Evolutionary conservation across 164 flowering plant species (phyloP).

Genomic region (Berberis vulgaris): DNA sequence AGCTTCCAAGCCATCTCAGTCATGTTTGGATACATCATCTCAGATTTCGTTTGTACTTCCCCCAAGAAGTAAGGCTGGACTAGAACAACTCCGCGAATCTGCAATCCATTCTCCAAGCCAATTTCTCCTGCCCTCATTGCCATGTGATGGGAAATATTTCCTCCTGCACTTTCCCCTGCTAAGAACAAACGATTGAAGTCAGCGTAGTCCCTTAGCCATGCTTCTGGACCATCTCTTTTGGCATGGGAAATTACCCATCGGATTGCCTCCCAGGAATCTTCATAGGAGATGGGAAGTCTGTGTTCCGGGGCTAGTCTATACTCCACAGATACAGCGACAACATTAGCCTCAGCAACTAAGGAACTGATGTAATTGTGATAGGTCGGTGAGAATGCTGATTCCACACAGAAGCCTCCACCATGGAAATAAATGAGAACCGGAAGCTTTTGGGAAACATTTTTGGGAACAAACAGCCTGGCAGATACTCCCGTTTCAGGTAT

Average conservation of each 20-base stretch:
- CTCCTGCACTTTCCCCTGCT: conserved; percentile 36
- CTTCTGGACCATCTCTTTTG: conserved; percentile 19
- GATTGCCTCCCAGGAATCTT: conserved; percentile 34
- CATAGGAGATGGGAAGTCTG: conserved; percentile 29
- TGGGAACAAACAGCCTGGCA: conserved; percentile 33
- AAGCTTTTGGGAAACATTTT: conserved; percentile 12
- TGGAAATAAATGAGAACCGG: conserved; percentile 31
- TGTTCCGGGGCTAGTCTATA: conserved; percentile 33
- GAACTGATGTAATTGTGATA: conserved; percentile 15
- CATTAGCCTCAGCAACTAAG: conserved; percentile 17
- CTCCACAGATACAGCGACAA: conserved; percentile 23
- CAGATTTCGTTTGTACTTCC: conserved; percentile 1
- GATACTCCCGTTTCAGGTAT: conserved; percentile 15
- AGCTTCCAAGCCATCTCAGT: conserved; percentile 22
- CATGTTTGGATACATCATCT: not conserved
- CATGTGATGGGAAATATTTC: conserved; percentile 25
- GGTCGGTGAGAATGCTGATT: conserved; percentile 20
- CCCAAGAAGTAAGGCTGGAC: conserved; percentile 21
- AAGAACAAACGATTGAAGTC: conserved; percentile 23
- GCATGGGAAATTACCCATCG: conserved; percentile 29
- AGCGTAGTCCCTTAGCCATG: conserved; percentile 23
- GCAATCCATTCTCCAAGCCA: not conserved
- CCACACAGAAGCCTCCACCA: conserved; percentile 29
- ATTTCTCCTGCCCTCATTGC: conserved; percentile 14
- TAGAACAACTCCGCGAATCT: conserved; percentile 9